A percentile compares a stretch with the other conserved stretches of the same genome.
Conservation (phyloP, 192 early-diverging fungal genomes). For the Phycomyces blakesleeanus region DNA sequence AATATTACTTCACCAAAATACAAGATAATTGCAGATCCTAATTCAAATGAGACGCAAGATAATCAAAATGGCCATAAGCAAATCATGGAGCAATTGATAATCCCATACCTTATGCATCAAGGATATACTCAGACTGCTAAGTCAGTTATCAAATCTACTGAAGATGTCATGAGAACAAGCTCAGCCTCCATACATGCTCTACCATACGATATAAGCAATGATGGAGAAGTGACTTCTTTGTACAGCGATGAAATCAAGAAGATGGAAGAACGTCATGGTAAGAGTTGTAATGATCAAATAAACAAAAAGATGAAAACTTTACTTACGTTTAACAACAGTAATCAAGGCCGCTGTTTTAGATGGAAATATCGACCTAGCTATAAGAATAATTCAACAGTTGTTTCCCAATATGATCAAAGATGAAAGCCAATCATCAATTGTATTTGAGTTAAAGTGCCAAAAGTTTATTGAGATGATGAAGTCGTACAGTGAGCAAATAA, state of each 20-base stretch:
- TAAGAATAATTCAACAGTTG: slow-evolving; percentile 56
- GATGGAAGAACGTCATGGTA: background rate
- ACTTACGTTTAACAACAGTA: slow-evolving; percentile 18
- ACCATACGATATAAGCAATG: slow-evolving; percentile 13
- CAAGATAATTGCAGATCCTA: too few species aligned
- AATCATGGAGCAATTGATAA: slow-evolving; percentile 35
- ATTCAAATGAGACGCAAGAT: slow-evolving; percentile 1
- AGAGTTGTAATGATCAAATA: background rate
- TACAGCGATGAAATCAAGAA: background rate
- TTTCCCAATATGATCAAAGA: slow-evolving; percentile 65
- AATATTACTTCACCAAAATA: too few species aligned
- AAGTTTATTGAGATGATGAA: slow-evolving; percentile 85
- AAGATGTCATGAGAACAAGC: background rate
- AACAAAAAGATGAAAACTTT: slow-evolving; percentile 5
- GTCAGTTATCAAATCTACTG: slow-evolving; percentile 56
- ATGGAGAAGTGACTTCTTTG: background rate
- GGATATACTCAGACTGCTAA: slow-evolving; percentile 66
- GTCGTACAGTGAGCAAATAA: background rate
- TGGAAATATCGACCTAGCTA: slow-evolving; percentile 76
- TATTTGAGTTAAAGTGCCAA: slow-evolving; percentile 77
- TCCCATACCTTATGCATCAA: slow-evolving; percentile 77
- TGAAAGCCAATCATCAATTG: slow-evolving; percentile 51
- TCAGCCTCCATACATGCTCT: slow-evolving; percentile 3
- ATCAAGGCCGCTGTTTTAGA: slow-evolving; percentile 51
- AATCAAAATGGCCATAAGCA: slow-evolving; percentile 1